phyloP scores from a whole-genome alignment of 495 filamentous ascomycete genomes.

The Arthonia radiata region DNA sequence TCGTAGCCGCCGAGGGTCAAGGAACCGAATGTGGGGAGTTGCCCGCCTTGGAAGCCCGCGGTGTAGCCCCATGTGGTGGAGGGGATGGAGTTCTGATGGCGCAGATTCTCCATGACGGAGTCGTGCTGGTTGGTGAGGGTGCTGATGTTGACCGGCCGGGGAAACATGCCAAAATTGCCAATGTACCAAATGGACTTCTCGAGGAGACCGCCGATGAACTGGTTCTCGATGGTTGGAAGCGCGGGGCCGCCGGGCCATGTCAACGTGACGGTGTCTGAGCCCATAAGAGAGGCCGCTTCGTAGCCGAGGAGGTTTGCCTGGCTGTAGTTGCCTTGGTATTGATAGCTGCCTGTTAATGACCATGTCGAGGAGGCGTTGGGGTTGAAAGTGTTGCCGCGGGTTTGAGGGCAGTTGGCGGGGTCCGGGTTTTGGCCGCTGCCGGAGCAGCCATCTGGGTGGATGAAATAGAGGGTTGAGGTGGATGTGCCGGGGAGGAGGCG shows the following conservation, averaged over 20 bases:
- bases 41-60: conserved; percentile 37
- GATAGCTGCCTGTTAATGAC: conserved; percentile 27
- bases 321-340: conserved; percentile 27
- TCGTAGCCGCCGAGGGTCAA: conserved; percentile 42
- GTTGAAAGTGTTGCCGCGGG: conserved; percentile 29
- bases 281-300: conserved; percentile 29
- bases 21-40: conserved; percentile 20
- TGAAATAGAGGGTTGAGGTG: conserved; percentile 30
- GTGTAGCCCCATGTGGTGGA: conserved; percentile 35
- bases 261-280: conserved; percentile 26
- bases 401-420: conserved; percentile 10
- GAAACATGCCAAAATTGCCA: conserved; percentile 30
- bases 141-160: conserved; percentile 15
- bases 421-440: no score
- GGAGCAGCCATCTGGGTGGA: conserved; percentile 27
- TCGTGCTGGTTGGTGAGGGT: conserved; percentile 9
- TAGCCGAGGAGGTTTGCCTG: conserved; percentile 24
- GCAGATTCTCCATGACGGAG: conserved; percentile 9
- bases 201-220: conserved; percentile 25
- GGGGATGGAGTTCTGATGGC: conserved; percentile 8
- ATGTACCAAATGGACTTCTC: conserved; percentile 29
- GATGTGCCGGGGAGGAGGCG: conserved; percentile 31
- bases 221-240: conserved; percentile 19
- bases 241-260: conserved; percentile 12
- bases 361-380: conserved; percentile 26